phyloP scores from a whole-genome alignment of 2,329 filamentous ascomycete genomes.

The Talaromyces sp. region DNA sequence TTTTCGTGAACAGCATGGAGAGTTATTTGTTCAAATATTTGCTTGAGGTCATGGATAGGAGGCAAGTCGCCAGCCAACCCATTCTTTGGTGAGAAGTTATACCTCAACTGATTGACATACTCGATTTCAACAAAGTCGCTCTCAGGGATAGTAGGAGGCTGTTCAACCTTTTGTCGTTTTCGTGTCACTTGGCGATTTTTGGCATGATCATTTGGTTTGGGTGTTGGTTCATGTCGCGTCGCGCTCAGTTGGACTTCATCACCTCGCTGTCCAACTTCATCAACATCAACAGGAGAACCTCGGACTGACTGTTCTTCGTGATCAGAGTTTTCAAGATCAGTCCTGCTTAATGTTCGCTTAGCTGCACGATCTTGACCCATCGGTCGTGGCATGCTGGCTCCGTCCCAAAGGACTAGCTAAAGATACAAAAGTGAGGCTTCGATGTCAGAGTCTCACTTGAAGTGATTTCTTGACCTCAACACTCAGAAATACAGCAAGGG shows the following conservation, averaged over 20 bases:
- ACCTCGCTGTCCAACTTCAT: neutral
- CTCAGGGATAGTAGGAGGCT: neutral
- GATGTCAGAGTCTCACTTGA: neutral
- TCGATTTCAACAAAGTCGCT: constrained; percentile 15
- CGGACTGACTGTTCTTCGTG: neutral
- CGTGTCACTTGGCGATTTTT: neutral
- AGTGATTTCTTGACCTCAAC: neutral
- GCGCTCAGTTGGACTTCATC: neutral
- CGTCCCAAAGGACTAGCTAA: neutral
- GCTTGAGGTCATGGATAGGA: constrained; percentile 46
- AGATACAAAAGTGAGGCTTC: neutral
- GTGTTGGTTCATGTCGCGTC: neutral
- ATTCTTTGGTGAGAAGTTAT: constrained; percentile 18
- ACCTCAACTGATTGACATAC: constrained; percentile 12
- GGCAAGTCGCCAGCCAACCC: constrained; percentile 38
- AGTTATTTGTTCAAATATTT: constrained; percentile 52
- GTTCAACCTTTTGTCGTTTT: constrained; percentile 2
- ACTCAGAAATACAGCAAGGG: neutral
- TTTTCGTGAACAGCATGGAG: constrained; percentile 31
- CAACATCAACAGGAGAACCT: neutral
- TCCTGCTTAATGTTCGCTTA: neutral
- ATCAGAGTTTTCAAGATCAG: neutral
- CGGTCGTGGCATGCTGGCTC: neutral
- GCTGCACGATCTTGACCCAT: neutral
- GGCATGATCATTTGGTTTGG: neutral